Evolutionary conservation across 2,329 filamentous ascomycete species (phyloP).

Genomic region (Moelleriella libera): DNA sequence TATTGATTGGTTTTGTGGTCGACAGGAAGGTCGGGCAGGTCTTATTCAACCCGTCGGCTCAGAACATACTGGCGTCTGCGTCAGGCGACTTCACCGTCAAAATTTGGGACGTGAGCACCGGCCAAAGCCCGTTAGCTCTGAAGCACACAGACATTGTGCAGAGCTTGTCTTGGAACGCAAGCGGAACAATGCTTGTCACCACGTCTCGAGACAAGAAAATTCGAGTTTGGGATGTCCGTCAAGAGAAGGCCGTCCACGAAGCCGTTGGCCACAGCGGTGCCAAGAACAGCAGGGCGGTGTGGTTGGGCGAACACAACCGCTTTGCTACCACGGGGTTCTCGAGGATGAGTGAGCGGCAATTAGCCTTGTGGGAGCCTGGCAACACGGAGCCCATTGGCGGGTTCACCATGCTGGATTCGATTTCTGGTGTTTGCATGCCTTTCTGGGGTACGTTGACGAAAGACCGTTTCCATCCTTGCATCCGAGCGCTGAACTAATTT

Average conservation of each 20-base stretch:
- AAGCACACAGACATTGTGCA: constrained; percentile 89
- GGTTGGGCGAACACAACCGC: constrained; percentile 94
- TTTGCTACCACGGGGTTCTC: constrained; percentile 96
- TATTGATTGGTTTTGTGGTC: neutral
- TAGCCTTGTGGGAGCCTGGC: constrained; percentile 90
- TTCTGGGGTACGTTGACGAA: constrained; percentile 64
- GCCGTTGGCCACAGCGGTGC: constrained; percentile 76
- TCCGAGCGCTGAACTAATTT: neutral
- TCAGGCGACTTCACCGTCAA: constrained; percentile 93
- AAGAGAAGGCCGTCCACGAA: constrained; percentile 78
- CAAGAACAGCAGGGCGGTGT: constrained; percentile 93
- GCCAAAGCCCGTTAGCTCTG: constrained; percentile 58
- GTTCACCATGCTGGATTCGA: constrained; percentile 83
- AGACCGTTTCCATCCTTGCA: neutral
- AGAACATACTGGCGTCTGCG: constrained; percentile 87
- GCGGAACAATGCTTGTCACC: constrained; percentile 73
- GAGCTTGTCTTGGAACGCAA: constrained; percentile 88
- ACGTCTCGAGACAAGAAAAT: constrained; percentile 98
- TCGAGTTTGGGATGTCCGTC: constrained; percentile 91
- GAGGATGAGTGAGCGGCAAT: constrained; percentile 92
- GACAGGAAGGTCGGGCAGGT: constrained; percentile 91
- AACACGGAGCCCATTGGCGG: constrained; percentile 76
- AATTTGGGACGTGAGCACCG: constrained; percentile 83
- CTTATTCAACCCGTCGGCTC: constrained; percentile 90
- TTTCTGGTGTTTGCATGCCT: constrained; percentile 96